These are phyloP conservation scores for Camellia oleifera DNA, from an alignment of 179 eudicot species.

Conservation along the genomic window DNA sequence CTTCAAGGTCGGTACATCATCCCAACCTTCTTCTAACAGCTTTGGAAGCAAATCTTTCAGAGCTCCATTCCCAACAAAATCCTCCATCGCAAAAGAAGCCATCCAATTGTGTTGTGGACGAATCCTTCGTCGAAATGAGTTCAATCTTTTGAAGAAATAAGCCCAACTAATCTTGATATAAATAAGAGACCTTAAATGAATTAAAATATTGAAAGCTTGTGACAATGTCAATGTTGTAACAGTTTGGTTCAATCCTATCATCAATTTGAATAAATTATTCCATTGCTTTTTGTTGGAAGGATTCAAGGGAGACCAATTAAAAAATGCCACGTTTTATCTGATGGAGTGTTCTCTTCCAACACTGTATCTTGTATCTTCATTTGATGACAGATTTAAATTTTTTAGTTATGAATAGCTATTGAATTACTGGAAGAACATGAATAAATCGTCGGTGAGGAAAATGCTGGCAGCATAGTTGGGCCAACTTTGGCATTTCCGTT, in stretches of 20 bases:
- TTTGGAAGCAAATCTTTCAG: constrained; percentile 33
- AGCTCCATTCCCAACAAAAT: constrained; percentile 39
- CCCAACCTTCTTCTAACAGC: constrained; percentile 50
- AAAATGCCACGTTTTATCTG: too few relatives aligned
- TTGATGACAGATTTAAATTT: too few relatives aligned
- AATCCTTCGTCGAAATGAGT: background rate
- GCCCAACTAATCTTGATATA: background rate
- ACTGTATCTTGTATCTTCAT: too few relatives aligned
- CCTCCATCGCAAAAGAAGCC: constrained; percentile 42
- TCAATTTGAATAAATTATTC: background rate
- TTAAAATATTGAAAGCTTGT: background rate
- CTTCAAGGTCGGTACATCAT: constrained; percentile 50
- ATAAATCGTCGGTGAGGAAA: too few relatives aligned
- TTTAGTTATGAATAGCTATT: too few relatives aligned
- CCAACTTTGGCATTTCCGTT: too few relatives aligned
- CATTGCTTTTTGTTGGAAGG: too few relatives aligned
- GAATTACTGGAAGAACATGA: too few relatives aligned
- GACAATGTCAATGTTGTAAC: constrained; percentile 19
- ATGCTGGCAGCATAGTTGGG: too few relatives aligned
- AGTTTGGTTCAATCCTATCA: background rate
- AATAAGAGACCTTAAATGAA: background rate
- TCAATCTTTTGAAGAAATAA: background rate
- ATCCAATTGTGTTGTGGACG: constrained; percentile 5
- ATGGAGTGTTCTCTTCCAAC: too few relatives aligned
- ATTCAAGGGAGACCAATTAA: too few relatives aligned